Conservation (phyloP, 352 stramenopile genomes). For the Phytophthora fragariaefolia region DNA sequence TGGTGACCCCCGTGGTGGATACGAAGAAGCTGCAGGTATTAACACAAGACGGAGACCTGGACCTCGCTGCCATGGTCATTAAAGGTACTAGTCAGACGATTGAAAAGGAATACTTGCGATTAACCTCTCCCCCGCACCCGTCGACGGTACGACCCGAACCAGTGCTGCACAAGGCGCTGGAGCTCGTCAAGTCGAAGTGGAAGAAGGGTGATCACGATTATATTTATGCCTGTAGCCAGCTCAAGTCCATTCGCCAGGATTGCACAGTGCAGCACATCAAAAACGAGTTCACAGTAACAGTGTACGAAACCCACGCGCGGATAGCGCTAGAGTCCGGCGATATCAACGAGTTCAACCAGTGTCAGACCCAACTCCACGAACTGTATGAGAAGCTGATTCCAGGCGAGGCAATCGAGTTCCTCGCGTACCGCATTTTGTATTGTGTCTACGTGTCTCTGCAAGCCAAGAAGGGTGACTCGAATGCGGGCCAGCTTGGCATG, state of each 20-base stretch:
- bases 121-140: slow-evolving; percentile 95
- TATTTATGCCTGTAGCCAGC: slow-evolving; percentile 97
- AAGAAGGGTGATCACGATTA: slow-evolving; percentile 90
- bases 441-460: slow-evolving; percentile 91
- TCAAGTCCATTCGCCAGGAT: slow-evolving; percentile 99
- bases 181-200: slow-evolving; percentile 90
- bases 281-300: slow-evolving; percentile 96
- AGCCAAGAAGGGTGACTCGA: slow-evolving; percentile 86
- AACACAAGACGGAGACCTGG: slow-evolving; percentile 78
- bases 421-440: slow-evolving; percentile 91
- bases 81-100: slow-evolving; percentile 95
- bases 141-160: slow-evolving; percentile 95
- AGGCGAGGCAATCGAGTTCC: slow-evolving; percentile 83
- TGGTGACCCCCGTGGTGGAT: slow-evolving; percentile 73
- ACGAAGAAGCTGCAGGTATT: slow-evolving; percentile 78
- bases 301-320: slow-evolving; percentile 98
- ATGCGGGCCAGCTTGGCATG: slow-evolving; percentile 87
- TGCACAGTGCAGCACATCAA: slow-evolving; percentile 98
- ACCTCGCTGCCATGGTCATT: slow-evolving; percentile 90
- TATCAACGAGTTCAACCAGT: slow-evolving; percentile 98
- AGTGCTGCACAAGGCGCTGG: slow-evolving; percentile 91
- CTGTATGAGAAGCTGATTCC: slow-evolving; percentile 85
- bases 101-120: slow-evolving; percentile 98
- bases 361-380: slow-evolving; percentile 89
- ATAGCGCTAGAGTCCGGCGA: slow-evolving; percentile 95